Percentiles rank a stretch among this genome's conserved stretches.
phyloP scores from a whole-genome alignment of 2,329 filamentous ascomycete species.

The Penicillium sp. region DNA sequence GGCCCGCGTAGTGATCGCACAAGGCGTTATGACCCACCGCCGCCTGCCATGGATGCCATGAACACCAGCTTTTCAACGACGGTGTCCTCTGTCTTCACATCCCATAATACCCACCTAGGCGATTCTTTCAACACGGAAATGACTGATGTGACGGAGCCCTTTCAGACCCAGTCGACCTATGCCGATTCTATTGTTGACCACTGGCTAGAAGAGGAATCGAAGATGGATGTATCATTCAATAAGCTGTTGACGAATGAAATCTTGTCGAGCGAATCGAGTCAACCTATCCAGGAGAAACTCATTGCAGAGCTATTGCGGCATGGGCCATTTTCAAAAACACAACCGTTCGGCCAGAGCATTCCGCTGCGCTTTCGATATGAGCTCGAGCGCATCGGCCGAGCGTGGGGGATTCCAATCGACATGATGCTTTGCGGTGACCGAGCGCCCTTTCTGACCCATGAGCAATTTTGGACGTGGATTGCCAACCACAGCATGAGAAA shows the following conservation, averaged over 20 bases:
- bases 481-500: constrained; percentile 23
- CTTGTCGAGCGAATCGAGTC: background rate
- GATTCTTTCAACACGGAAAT: constrained; percentile 32
- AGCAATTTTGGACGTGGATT: constrained; percentile 37
- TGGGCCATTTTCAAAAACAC: constrained; percentile 38
- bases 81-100: constrained; percentile 8
- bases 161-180: constrained; percentile 28
- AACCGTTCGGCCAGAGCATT: constrained; percentile 27
- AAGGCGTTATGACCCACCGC: background rate
- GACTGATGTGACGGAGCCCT: constrained; percentile 30
- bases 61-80: constrained; percentile 28
- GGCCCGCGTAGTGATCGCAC: too few species aligned
- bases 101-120: background rate
- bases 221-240: background rate
- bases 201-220: background rate
- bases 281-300: background rate
- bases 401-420: constrained; percentile 29
- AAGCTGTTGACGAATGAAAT: background rate
- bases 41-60: background rate
- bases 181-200: constrained; percentile 25
- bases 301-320: constrained; percentile 10
- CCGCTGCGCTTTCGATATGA: constrained; percentile 40
- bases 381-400: constrained; percentile 34
- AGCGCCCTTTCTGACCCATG: constrained; percentile 26
- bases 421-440: constrained; percentile 30